Base-by-base conservation (phyloP, 306 rosid genomes). In the Carpinus viminea region DNA sequence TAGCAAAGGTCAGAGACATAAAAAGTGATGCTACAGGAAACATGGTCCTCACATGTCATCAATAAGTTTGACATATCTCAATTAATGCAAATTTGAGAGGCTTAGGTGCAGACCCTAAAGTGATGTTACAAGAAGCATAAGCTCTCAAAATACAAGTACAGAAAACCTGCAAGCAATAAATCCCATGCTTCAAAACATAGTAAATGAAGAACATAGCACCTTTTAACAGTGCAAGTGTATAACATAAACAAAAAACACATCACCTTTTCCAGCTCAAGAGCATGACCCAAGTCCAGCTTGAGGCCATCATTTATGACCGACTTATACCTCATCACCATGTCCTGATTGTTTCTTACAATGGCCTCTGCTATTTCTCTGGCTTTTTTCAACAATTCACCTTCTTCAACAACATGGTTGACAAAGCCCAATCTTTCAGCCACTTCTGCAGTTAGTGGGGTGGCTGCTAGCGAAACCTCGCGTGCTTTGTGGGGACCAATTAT, bases 201-300 rank as follows among this genome's bases (percentile, higher is more conserved):
- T 31, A 62, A 62, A 31, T 7, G 69, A 16, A 15, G 47, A 65
- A 24, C 8, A 3, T 46, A 36, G 70, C 13, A 15, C 47, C n/a
- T 65, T 65, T 31, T 31, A n/a, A 31, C 36, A 36, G 17, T 65
- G 16, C 43, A 31, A 8, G 47, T 16, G 17, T 55, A 55, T 18
- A 5, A 10, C 48, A 72, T 45, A 72, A 38, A 12, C 15, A 47
- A 24, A 38, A 41, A 7, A 15, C 16, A 17, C 41, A 13, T 60
- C 18, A 92, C 98, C 98, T 93, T 92, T 83, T 95, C 98, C 36
- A 95, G 85, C 18, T 88, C 36, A 77, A 92, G 93, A 74, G 98
- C 98, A 45, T 21, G 84, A 38, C 85, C 91, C 53, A 95, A 88
- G 73, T 93, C 94, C 69, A 88, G 87, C 89, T 84, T 90, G 70